Conservation (phyloP, 345 rosid species). For the Reutealis trisperma region DNA sequence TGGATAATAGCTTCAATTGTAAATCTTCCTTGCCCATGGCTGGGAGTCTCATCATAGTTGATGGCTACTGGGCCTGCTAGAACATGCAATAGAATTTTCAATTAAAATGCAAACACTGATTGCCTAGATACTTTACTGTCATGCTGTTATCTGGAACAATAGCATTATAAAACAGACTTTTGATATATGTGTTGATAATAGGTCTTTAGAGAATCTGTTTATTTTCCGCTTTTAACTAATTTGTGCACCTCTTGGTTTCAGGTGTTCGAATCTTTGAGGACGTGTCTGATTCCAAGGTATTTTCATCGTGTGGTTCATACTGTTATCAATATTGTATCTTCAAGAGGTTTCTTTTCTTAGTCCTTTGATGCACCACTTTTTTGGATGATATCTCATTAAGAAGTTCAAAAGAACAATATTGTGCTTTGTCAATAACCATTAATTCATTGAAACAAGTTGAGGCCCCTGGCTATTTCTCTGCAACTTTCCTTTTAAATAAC, state of each 20-base stretch:
- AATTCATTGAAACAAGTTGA: neutral
- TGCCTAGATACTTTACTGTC: neutral
- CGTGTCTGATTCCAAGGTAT: constrained; percentile 78
- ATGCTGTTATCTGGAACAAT: neutral
- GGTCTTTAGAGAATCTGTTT: neutral
- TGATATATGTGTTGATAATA: neutral
- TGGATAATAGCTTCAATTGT: neutral
- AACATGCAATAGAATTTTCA: neutral
- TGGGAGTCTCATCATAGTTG: neutral
- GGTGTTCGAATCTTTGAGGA: constrained; percentile 97
- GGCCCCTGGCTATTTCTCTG: neutral
- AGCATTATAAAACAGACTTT: neutral
- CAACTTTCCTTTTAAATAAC: neutral
- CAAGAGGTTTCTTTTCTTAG: neutral
- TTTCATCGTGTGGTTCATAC: neutral
- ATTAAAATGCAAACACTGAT: neutral
- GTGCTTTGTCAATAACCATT: neutral
- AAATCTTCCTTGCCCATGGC: neutral
- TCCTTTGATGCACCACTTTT: neutral
- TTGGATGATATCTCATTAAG: neutral
- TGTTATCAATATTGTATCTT: neutral
- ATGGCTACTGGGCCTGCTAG: neutral
- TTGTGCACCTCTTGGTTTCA: constrained; percentile 42
- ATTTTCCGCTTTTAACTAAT: constrained; percentile 1
- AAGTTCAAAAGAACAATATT: neutral